phyloP scores from a whole-genome alignment of 306 rosid species.

The Abrus pulchellus region DNA sequence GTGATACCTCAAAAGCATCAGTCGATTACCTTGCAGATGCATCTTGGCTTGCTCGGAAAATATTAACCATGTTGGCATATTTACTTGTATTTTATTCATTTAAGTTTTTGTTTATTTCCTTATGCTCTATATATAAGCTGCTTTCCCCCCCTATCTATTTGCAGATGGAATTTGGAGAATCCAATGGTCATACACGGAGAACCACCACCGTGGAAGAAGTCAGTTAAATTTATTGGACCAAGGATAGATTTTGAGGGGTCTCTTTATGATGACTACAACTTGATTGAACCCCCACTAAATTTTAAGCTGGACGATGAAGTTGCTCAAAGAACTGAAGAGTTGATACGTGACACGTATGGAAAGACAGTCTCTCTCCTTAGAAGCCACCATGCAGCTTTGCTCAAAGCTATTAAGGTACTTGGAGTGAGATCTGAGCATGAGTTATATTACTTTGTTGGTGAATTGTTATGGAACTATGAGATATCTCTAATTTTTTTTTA shows the following conservation, averaged over 20 bases:
- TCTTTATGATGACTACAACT: constrained; percentile 76
- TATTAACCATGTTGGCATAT: constrained; percentile 80
- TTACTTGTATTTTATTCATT: constrained; percentile 15
- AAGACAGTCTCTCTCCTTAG: constrained; percentile 77
- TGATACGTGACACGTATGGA: constrained; percentile 68
- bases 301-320: constrained; percentile 86
- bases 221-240: constrained; percentile 82
- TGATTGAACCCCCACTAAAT: constrained; percentile 83
- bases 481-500: background rate
- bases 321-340: constrained; percentile 80
- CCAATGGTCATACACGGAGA: constrained; percentile 96
- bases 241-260: constrained; percentile 97
- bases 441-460: background rate
- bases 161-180: constrained; percentile 97
- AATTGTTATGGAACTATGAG: background rate
- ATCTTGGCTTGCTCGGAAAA: constrained; percentile 99
- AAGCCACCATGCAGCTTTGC: constrained; percentile 88
- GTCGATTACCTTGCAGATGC: constrained; percentile 96
- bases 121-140: constrained; percentile 37
- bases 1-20: constrained; percentile 90
- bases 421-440: constrained; percentile 9
- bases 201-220: constrained; percentile 93
- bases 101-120: constrained; percentile 29
- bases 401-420: constrained; percentile 81
- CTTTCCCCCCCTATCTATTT: constrained; percentile 17